phyloP scores from a whole-genome alignment of 2,329 filamentous ascomycete species.

The Pochonia chlamydosporia region DNA sequence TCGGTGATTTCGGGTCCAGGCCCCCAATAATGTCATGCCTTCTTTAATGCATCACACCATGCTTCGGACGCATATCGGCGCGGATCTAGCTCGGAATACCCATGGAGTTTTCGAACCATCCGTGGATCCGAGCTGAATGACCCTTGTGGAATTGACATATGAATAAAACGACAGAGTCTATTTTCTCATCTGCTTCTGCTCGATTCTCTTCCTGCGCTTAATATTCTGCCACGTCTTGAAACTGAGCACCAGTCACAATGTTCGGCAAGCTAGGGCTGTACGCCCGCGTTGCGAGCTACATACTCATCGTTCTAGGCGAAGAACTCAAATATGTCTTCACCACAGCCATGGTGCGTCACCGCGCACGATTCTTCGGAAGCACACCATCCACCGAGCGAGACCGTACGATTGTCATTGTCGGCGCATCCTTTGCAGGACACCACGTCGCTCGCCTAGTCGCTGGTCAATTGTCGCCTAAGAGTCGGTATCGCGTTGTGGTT shows the following conservation, averaged over 20 bases:
- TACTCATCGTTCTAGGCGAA: slow-evolving; percentile 16
- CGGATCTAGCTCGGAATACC: too few species aligned
- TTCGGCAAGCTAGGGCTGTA: slow-evolving; percentile 24
- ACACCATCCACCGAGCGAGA: slow-evolving; percentile 17
- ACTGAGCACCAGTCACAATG: slow-evolving; percentile 13
- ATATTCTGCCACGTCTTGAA: neutral
- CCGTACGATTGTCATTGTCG: slow-evolving; percentile 48
- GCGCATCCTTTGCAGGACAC: slow-evolving; percentile 53
- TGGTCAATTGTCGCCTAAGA: slow-evolving; percentile 39
- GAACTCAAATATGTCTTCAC: slow-evolving; percentile 15
- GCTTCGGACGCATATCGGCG: too few species aligned
- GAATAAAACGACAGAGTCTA: too few species aligned
- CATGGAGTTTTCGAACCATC: too few species aligned
- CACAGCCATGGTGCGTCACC: slow-evolving; percentile 10
- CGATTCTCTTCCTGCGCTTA: neutral
- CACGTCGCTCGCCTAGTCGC: slow-evolving; percentile 42
- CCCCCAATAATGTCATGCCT: neutral
- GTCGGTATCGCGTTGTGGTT: slow-evolving; percentile 44
- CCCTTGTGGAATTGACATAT: too few species aligned
- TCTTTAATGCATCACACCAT: too few species aligned
- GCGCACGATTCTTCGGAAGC: slow-evolving; percentile 9
- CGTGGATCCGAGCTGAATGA: too few species aligned
- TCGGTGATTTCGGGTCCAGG: neutral
- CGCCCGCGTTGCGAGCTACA: slow-evolving; percentile 20
- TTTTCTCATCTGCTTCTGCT: too few species aligned